Evolutionary conservation across 2,329 filamentous ascomycete genomes (phyloP).

Genomic region (Ceratocystis papillata): DNA sequence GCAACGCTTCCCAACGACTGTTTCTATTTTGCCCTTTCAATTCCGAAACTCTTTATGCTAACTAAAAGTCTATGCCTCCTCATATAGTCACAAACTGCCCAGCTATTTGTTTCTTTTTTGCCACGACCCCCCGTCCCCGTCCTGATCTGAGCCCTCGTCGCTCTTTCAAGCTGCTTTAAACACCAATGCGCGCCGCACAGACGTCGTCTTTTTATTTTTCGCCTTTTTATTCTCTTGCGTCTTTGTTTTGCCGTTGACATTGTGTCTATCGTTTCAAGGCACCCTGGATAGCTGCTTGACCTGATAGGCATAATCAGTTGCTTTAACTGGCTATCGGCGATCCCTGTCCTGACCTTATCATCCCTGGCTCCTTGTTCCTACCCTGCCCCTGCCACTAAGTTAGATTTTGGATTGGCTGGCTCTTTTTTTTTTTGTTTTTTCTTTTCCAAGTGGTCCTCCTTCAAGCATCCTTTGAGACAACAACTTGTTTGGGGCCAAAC

Average conservation of each 20-base stretch:
- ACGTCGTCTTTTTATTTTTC: constrained; percentile 5
- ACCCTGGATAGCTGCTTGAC: constrained; percentile 2
- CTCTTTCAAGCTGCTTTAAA: background rate
- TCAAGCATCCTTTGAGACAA: constrained; percentile 7
- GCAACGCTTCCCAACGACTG: background rate
- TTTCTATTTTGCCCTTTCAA: constrained; percentile 1
- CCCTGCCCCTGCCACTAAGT: background rate
- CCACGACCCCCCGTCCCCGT: constrained; percentile 7
- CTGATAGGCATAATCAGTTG: constrained; percentile 14
- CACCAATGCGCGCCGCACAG: constrained; percentile 10
- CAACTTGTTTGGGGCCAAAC: background rate
- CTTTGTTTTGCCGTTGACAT: constrained; percentile 9
- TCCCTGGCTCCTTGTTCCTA: background rate
- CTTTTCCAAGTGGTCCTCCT: background rate
- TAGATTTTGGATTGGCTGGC: background rate
- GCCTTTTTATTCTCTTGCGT: background rate
- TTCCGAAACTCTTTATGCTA: constrained; percentile 1
- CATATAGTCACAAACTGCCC: background rate
- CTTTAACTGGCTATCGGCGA: constrained; percentile 13
- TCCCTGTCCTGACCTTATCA: constrained; percentile 9
- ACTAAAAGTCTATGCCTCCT: background rate
- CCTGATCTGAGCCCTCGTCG: too few species aligned
- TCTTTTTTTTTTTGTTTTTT: background rate
- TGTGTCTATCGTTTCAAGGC: constrained; percentile 1
- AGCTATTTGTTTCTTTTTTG: constrained; percentile 11